A percentile compares a stretch with the other conserved stretches of the same genome.
Conservation (phyloP, 192 early-diverging fungal genomes). For the Entophlyctis helioformis region DNA sequence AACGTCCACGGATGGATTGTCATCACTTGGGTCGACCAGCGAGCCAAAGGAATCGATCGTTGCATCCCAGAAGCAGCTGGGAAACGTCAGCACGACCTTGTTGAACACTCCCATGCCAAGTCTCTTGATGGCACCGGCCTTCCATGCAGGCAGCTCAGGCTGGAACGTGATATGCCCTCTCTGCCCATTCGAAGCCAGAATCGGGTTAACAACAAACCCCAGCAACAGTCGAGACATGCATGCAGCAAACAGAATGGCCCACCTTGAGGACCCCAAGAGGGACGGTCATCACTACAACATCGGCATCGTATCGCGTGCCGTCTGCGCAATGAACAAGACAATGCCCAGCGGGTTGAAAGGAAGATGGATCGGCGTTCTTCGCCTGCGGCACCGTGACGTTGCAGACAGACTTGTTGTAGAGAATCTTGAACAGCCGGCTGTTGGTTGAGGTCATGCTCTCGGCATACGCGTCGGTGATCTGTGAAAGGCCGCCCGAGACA, state of each 20-base stretch:
- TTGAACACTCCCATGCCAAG: conserved; percentile 15
- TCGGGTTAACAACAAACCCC: neutral
- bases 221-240: neutral
- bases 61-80: conserved; percentile 10
- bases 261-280: conserved; percentile 23
- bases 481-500: too few species aligned
- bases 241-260: neutral
- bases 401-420: neutral
- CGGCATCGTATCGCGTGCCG: too few species aligned
- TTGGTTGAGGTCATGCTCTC: neutral
- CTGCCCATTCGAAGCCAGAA: too few species aligned
- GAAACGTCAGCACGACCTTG: conserved; percentile 17
- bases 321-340: too few species aligned
- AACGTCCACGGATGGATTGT: neutral
- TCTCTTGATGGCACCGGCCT: conserved; percentile 7
- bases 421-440: neutral
- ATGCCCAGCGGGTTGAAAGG: too few species aligned
- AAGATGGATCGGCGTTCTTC: neutral
- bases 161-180: neutral
- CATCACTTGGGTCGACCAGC: neutral
- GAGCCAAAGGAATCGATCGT: conserved; percentile 12
- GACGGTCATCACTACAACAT: conserved; percentile 12
- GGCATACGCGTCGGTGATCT: conserved; percentile 17
- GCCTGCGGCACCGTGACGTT: too few species aligned
- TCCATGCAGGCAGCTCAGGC: conserved; percentile 6